A percentile compares a stretch with the other conserved stretches of the same genome.
phyloP scores from a whole-genome alignment of 1,284 basidiomycete genomes.

The Cystobasidium slooffiae region DNA sequence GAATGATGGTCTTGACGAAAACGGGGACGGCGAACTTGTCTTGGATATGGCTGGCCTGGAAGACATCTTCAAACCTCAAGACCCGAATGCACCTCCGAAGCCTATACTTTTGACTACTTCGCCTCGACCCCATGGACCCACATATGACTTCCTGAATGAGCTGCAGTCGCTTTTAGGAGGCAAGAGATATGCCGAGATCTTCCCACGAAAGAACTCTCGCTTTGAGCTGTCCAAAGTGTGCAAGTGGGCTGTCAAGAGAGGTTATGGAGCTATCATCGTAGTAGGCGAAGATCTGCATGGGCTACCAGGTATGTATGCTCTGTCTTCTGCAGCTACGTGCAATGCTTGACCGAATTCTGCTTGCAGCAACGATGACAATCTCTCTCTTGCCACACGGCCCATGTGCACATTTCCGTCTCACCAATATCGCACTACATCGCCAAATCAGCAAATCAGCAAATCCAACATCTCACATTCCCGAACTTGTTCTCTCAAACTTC shows the following conservation, averaged over 20 bases:
- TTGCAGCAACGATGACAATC: conserved; percentile 84
- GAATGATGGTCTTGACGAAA: conserved; percentile 54
- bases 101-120: conserved; percentile 83
- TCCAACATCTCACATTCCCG: conserved; percentile 89
- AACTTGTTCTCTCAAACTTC: conserved; percentile 94
- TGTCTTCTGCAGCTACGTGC: conserved; percentile 8
- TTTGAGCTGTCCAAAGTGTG: conserved; percentile 93
- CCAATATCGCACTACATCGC: conserved; percentile 81
- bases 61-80: conserved; percentile 54
- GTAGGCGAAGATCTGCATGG: conserved; percentile 83
- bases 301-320: conserved; percentile 72
- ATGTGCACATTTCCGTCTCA: conserved; percentile 93
- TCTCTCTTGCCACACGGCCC: conserved; percentile 90
- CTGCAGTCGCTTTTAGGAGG: conserved; percentile 90
- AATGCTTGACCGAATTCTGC: background rate
- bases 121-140: conserved; percentile 78
- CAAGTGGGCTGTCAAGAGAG: conserved; percentile 86
- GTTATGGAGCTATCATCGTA: conserved; percentile 85
- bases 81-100: conserved; percentile 64
- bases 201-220: conserved; percentile 84
- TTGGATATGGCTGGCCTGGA: conserved; percentile 52
- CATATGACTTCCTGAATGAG: conserved; percentile 89
- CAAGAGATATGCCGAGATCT: conserved; percentile 71
- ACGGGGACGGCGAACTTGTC: conserved; percentile 32
- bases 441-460: conserved; percentile 90